Conservation (phyloP, 257 asterid species). For the Fraxinus quadrangulata region DNA sequence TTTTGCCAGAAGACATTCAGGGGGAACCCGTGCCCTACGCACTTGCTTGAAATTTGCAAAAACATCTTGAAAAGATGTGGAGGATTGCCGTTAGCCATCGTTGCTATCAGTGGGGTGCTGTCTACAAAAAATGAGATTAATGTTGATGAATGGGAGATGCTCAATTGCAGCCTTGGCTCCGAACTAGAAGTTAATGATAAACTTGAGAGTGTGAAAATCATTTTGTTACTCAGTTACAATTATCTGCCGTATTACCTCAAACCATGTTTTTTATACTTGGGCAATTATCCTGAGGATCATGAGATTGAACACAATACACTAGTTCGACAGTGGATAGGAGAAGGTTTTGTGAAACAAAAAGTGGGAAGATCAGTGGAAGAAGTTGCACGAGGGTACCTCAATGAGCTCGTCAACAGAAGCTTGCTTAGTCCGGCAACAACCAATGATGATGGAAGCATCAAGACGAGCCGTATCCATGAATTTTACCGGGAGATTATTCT, state of each 20-base stretch:
- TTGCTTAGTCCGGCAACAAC: conserved; percentile 13
- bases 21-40: not conserved
- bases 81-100: conserved; percentile 25
- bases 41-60: not conserved
- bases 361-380: not conserved
- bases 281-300: conserved; percentile 29
- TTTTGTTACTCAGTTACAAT: conserved; percentile 26
- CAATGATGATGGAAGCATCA: conserved; percentile 26
- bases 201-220: conserved; percentile 21
- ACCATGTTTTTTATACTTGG: conserved; percentile 18
- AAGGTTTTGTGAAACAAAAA: not conserved
- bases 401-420: conserved; percentile 32
- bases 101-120: conserved; percentile 20
- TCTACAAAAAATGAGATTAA: not conserved
- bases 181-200: conserved; percentile 24
- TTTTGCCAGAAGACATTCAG: not conserved
- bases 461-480: conserved; percentile 22
- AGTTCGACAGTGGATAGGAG: not conserved
- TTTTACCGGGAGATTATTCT: conserved; percentile 21
- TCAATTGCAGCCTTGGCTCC: conserved; percentile 26
- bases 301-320: not conserved
- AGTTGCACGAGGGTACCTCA: conserved; percentile 18
- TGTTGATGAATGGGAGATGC: conserved; percentile 19
- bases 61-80: conserved; percentile 2
- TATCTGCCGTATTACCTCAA: conserved; percentile 16